phyloP scores from a whole-genome alignment of 2,329 filamentous ascomycete genomes.

The Cladophialophora bantiana region DNA sequence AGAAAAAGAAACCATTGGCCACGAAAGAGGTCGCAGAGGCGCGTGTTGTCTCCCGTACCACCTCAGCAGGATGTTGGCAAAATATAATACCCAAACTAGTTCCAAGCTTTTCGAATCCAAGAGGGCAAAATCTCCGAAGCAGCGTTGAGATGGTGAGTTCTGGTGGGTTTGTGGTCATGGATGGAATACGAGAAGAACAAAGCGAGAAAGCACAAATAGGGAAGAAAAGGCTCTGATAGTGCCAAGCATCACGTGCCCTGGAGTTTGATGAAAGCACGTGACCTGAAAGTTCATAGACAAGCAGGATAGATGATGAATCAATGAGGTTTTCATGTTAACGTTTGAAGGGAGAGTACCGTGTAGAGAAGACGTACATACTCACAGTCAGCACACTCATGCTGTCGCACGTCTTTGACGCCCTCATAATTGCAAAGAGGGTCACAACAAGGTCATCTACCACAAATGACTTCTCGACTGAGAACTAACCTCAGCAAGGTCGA shows the following conservation, averaged over 20 bases:
- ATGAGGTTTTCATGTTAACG: background rate
- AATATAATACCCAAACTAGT: background rate
- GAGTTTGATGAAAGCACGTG: background rate
- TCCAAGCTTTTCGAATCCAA: background rate
- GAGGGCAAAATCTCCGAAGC: background rate
- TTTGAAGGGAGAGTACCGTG: background rate
- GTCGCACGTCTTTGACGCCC: background rate
- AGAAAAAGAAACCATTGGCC: background rate
- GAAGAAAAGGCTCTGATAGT: background rate
- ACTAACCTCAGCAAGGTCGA: background rate
- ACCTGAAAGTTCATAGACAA: background rate
- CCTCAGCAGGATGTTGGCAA: background rate
- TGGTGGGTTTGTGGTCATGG: background rate
- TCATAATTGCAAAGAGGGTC: background rate
- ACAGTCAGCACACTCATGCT: background rate
- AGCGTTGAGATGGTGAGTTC: background rate
- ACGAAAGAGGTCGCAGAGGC: conserved; percentile 1
- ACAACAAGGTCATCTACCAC: background rate
- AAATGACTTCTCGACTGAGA: background rate
- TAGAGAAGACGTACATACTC: background rate
- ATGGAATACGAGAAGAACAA: background rate
- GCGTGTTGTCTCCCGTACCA: background rate
- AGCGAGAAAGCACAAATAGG: background rate
- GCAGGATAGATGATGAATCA: background rate
- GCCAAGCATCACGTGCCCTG: background rate